phyloP scores from a whole-genome alignment of 352 stramenopile genomes.

The Saprolegnia parasitica region DNA sequence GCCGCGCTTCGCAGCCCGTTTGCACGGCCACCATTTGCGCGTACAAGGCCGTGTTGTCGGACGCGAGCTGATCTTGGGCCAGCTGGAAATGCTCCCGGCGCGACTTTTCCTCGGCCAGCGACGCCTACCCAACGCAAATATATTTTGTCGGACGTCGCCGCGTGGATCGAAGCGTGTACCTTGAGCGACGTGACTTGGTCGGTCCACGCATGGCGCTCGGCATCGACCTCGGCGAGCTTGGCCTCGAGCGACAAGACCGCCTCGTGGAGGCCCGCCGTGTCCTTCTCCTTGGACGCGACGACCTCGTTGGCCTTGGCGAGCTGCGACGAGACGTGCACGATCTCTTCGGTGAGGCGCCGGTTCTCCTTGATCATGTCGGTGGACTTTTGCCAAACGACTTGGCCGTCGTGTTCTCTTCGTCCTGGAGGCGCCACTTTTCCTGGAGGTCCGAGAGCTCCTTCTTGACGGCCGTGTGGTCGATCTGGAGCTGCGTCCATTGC shows the following conservation, averaged over 20 bases:
- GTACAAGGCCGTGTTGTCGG: slow-evolving; percentile 82
- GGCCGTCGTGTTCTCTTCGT: slow-evolving; percentile 67
- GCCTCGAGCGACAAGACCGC: slow-evolving; percentile 58
- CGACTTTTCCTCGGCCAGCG: slow-evolving; percentile 68
- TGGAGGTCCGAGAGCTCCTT: slow-evolving; percentile 69
- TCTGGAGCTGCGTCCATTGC: slow-evolving; percentile 65
- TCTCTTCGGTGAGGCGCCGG: slow-evolving; percentile 61
- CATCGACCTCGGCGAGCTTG: slow-evolving; percentile 59
- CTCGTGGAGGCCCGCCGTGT: slow-evolving; percentile 44
- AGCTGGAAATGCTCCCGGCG: slow-evolving; percentile 82
- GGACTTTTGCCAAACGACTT: slow-evolving; percentile 84
- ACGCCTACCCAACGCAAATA: neutral
- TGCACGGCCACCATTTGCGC: slow-evolving; percentile 82
- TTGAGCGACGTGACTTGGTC: slow-evolving; percentile 64
- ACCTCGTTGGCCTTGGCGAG: slow-evolving; percentile 62
- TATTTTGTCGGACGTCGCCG: neutral
- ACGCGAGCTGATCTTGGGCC: slow-evolving; percentile 77
- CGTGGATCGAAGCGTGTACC: slow-evolving; percentile 36
- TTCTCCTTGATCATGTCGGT: slow-evolving; percentile 81
- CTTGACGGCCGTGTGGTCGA: slow-evolving; percentile 58
- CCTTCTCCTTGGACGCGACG: slow-evolving; percentile 54
- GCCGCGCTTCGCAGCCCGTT: slow-evolving; percentile 73
- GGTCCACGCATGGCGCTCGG: slow-evolving; percentile 65
- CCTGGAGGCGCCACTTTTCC: slow-evolving; percentile 62
- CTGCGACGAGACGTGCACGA: slow-evolving; percentile 56